These are phyloP conservation scores for Linum lewisii DNA, from an alignment of 345 rosid genomes.

Conservation along the genomic window DNA sequence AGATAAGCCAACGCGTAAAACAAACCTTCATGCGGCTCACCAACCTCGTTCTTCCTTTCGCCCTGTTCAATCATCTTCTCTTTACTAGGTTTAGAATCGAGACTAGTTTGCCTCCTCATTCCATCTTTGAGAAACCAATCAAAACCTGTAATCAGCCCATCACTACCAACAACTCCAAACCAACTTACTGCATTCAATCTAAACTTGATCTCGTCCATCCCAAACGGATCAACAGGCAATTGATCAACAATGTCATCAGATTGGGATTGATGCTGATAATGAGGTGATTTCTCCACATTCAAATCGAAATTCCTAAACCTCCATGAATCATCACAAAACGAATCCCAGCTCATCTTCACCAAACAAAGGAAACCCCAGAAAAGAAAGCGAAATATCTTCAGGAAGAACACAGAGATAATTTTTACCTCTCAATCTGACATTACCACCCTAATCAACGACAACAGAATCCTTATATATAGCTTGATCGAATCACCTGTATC, in stretches of 20 bases:
- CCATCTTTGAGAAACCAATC: constrained; percentile 13
- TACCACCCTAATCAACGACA: no score
- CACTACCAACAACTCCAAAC: constrained; percentile 3
- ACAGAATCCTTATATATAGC: no score
- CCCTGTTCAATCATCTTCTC: background rate
- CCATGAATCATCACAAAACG: constrained; percentile 4
- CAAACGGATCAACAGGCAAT: constrained; percentile 17
- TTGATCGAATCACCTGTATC: no score
- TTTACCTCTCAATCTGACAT: no score
- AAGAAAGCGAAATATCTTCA: no score
- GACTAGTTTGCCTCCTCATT: constrained; percentile 4
- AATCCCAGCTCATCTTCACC: constrained; percentile 7
- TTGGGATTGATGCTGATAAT: constrained; percentile 8
- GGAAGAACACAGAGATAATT: no score
- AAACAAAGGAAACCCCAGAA: no score
- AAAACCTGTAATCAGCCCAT: constrained; percentile 3
- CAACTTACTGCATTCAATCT: constrained; percentile 4
- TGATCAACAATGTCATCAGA: constrained; percentile 12
- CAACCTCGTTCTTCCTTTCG: background rate
- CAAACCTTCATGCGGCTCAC: background rate
- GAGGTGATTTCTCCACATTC: constrained; percentile 17
- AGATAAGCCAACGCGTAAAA: background rate
- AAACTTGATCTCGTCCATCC: constrained; percentile 10
- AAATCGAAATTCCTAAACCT: constrained; percentile 14
- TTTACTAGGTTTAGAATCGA: constrained; percentile 8